phyloP scores from a whole-genome alignment of 208 protist genomes.

The Kentomonas sorsogonicus region DNA sequence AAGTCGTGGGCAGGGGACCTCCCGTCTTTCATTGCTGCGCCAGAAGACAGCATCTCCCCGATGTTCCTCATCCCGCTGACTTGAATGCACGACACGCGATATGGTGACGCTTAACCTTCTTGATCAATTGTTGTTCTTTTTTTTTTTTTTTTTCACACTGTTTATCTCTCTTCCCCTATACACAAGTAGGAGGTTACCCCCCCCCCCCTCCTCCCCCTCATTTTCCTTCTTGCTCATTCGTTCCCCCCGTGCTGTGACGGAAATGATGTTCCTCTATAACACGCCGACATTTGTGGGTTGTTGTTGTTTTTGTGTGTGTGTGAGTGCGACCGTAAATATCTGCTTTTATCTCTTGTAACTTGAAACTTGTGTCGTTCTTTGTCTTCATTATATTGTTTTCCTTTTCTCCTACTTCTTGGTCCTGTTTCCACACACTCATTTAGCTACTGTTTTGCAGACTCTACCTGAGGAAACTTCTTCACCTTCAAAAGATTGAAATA shows the following conservation, averaged over 20 bases:
- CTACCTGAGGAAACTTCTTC: not conserved
- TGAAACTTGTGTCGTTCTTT: constrained; percentile 2
- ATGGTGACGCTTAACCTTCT: no score
- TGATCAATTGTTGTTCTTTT: not conserved
- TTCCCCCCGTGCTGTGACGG: not conserved
- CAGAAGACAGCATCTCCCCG: no score
- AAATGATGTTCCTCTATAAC: not conserved
- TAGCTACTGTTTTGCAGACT: not conserved
- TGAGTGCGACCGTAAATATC: not conserved
- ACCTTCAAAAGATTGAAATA: constrained; percentile 3
- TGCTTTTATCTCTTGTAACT: constrained; percentile 7
- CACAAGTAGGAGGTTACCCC: no score
- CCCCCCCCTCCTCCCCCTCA: no score
- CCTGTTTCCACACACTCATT: not conserved
- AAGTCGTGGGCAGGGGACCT: no score
- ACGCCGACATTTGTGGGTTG: not conserved
- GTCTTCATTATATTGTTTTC: constrained; percentile 7
- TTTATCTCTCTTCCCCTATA: no score
- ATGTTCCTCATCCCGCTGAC: no score
- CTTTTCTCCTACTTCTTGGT: constrained; percentile 14
- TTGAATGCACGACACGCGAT: no score
- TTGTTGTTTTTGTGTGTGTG: not conserved
- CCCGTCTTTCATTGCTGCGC: no score
- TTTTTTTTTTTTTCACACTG: not conserved
- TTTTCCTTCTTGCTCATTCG: constrained; percentile 18